Base-by-base conservation (phyloP, 768 basidiomycete species). In the Xanthoconium stramineum region DNA sequence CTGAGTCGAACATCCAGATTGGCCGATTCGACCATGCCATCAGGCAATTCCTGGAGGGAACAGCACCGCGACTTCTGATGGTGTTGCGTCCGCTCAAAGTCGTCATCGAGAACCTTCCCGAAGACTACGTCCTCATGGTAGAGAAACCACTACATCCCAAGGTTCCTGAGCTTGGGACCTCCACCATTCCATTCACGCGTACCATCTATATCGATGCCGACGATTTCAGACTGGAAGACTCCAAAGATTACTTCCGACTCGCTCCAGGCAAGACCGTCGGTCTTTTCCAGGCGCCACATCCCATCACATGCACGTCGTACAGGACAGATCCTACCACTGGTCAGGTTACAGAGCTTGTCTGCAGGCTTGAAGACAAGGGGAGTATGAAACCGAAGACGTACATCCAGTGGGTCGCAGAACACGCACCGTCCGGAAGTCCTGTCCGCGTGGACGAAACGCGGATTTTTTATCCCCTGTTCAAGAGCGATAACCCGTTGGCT, bases 191-290 rank as follows among this genome's bases (percentile, higher is more conserved):
- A 6, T 91, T 98, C 74, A 91, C 94, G 12, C 84, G 87, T 20
- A 88, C 84, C 9, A 77, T 99, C 55, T 98, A 90, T 74, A 98
- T 98, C 66, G 96, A 99, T 59, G 78, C 79, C 30, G 89, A 92
- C 56, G 97, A 99, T 73, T 99, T 99, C 80, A 81, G 97, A 50
- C 74, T 89, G 36, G 83, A 91, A 61, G 94, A 96, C 67, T 91
- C 92, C 24, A 86, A 86, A 59, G 95, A 98, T 69, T 99, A 97
- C 74, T 98, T 95, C 85, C 88, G 97, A 40, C 86, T 99, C 45
- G 93, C 96, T 15, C 97, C 97, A 8, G 95, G 95, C 45, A 98
- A 98, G 77, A 93, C 94, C 0, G 97, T 98, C 42, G 97, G 97
- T 15, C 76, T 99, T 29, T 96, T 98, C 80, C 89, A 94, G 69